Evolutionary conservation across 495 filamentous ascomycete species (phyloP), one percentile per base, ranked within the genome.

Genomic region (Aspergillus incahuasiensis): DNA sequence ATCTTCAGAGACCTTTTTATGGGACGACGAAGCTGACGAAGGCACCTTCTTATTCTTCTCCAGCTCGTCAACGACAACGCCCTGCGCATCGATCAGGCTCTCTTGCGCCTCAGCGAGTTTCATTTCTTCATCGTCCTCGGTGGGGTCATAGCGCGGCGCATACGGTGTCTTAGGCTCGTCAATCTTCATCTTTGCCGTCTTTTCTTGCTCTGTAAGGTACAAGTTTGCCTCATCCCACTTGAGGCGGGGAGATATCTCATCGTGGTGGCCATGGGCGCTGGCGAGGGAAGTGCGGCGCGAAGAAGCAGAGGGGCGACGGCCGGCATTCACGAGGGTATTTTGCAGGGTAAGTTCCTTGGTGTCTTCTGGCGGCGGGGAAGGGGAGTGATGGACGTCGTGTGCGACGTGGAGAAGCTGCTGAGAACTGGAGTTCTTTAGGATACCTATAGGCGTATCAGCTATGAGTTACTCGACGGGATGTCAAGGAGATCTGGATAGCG

Each of bases 221-320:
- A 98, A 77, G 60, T 97, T 97, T 19, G 90, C 94, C 69, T 98
- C 94, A 64, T 98, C 94, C 94, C 94, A 98, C 68, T 96, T 95
- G 53, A 98, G 77, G 12, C 92, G 86, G 66, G 86, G 83, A 38
- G 79, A 79, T 49, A 79, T 78, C 21, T 87, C 84, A 18, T 81
- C 76, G 5, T 70, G 67, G 19, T 55, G 53, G 7, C 63, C 70
- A 30, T 73, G 69, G 22, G 75, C 66, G 28, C 70, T 77, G 20
- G 66, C 66, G 30, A 74, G 61, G 0, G 87, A 91, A 54, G 86
- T 86, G 18, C 91, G 83, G 44, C 92, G 87, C 1, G 86, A 88
- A 9, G 79, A 73, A 0, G 71, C 69, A 16, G 87, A 90, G 44
- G 89, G 88, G 42, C 94, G 90, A 54, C 86, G 90, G 32, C 94